These are phyloP conservation scores for Scutellaria barbata DNA, from an alignment of 257 asterid species.

Conservation along the genomic window DNA sequence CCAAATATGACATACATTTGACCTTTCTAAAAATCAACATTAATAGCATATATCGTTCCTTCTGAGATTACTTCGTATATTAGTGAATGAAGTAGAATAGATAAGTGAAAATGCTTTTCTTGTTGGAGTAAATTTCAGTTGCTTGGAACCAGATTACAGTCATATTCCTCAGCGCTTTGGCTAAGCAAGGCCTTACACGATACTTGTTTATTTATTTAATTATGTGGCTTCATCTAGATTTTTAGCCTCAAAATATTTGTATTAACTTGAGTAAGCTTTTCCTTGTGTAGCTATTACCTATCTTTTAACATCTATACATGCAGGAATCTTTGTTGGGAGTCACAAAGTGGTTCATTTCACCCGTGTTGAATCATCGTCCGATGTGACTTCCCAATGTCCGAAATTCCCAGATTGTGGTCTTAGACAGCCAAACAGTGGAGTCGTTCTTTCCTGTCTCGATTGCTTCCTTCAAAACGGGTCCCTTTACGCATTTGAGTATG, in stretches of 20 bases:
- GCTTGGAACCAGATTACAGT: background rate
- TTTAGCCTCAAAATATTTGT: background rate
- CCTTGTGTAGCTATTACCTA: conserved; percentile 6
- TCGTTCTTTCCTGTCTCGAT: conserved; percentile 79
- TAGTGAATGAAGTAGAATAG: conserved; percentile 8
- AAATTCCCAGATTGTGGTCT: conserved; percentile 88
- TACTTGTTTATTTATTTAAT: background rate
- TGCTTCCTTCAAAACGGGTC: conserved; percentile 81
- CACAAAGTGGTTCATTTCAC: conserved; percentile 93
- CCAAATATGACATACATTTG: no score
- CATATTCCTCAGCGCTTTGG: background rate
- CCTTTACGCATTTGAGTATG: conserved; percentile 75
- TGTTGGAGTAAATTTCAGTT: conserved; percentile 5
- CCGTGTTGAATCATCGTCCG: conserved; percentile 49
- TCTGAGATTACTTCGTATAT: background rate
- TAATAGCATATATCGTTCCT: no score
- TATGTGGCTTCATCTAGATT: background rate
- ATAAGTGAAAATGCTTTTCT: background rate
- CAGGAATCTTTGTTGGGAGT: conserved; percentile 90
- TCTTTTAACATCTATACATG: conserved; percentile 5
- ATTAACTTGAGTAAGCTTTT: background rate
- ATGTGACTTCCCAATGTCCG: conserved; percentile 52
- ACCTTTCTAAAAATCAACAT: no score
- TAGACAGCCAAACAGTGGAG: conserved; percentile 75
- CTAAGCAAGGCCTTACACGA: background rate